Base-by-base conservation (phyloP, 148 eudicot species). In the Tetragonia tetragonoides region DNA sequence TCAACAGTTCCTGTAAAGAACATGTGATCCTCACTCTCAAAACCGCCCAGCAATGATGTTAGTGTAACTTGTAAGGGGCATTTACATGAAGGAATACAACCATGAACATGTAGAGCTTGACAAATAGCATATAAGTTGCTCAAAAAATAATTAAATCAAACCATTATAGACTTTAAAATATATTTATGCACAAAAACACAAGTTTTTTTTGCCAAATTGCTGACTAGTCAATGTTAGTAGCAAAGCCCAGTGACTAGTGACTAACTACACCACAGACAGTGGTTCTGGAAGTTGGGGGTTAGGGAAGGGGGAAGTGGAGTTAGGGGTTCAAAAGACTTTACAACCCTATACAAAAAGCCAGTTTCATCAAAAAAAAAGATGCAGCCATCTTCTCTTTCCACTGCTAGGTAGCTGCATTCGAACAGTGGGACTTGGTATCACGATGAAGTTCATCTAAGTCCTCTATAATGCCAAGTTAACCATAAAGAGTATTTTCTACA, bases 371-470 rank as follows among this genome's bases (percentile, higher is more conserved):
- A 42, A 15, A 42, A 15, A 24, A 44, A 47, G 37, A 11, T n/a
- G 16, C 51, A 69, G 23, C 56, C 17, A 47, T 10, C 12, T 49
- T 49, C 14, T 2, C 11, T 49, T 8, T 51, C 75, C 53, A 4
- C 34, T 17, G 10, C 37, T 59, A 46, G 24, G 68, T 63, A 47
- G 76, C 10, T 8, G 51, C 53, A 70, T 71, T 44, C 7, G 44
- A 24, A 80, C 81, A 73, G 57, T 81, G 72, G 71, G 77, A 83
- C 86, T 80, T 90, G 71, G 83, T 69, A 38, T 80, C 83, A 41
- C 56, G 74, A 75, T 81, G 87, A 72, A 90, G 87, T 80, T 84
- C 87, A 76, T 87, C 83, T 14, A 88, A 83, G 78, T 90, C 94
- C 53, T 86, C 85, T 34, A 83, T 80, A 28, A 81, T 75, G 72